A percentile compares a stretch with the other conserved stretches of the same genome.
Conservation (phyloP, 805 yeast genomes). For the Kluyveromyces siamensis region DNA sequence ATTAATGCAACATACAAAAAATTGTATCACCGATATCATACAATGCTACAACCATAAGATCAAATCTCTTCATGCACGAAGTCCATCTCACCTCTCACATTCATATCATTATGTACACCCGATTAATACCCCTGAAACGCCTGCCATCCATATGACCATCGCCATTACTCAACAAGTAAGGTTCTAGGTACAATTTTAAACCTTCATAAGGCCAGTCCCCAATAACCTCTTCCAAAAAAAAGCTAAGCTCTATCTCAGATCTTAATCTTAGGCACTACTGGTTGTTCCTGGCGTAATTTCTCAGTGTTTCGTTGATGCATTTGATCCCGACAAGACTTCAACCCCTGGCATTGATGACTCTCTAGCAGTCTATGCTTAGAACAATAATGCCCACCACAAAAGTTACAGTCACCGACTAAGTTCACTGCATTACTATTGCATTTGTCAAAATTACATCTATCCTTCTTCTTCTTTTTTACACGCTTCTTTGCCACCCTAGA, state of each 20-base stretch:
- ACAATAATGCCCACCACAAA: conserved; percentile 79
- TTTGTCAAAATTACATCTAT: conserved; percentile 41
- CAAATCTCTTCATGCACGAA: not conserved
- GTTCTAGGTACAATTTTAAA: too few species aligned
- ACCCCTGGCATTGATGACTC: conserved; percentile 72
- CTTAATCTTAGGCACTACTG: conserved; percentile 54
- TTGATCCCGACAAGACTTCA: conserved; percentile 70
- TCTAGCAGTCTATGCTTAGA: conserved; percentile 81
- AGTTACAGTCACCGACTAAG: conserved; percentile 73
- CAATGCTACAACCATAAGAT: not conserved
- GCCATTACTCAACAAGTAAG: not conserved
- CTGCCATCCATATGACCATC: not conserved
- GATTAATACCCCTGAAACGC: not conserved
- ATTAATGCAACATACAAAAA: not conserved
- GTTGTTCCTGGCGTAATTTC: conserved; percentile 75
- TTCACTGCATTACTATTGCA: conserved; percentile 60
- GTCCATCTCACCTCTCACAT: not conserved
- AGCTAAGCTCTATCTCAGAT: conserved; percentile 6
- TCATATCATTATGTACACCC: too few species aligned
- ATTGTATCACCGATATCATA: not conserved
- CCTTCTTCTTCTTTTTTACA: conserved; percentile 29
- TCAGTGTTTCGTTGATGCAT: conserved; percentile 80
- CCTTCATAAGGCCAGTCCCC: too few species aligned
- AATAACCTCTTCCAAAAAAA: too few species aligned
- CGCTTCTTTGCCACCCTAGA: conserved; percentile 15